Percentiles rank a stretch among this genome's conserved stretches.
These are phyloP conservation scores for Fusarium verrucosum DNA, from an alignment of 2,329 filamentous ascomycete species.

Conservation along the genomic window DNA sequence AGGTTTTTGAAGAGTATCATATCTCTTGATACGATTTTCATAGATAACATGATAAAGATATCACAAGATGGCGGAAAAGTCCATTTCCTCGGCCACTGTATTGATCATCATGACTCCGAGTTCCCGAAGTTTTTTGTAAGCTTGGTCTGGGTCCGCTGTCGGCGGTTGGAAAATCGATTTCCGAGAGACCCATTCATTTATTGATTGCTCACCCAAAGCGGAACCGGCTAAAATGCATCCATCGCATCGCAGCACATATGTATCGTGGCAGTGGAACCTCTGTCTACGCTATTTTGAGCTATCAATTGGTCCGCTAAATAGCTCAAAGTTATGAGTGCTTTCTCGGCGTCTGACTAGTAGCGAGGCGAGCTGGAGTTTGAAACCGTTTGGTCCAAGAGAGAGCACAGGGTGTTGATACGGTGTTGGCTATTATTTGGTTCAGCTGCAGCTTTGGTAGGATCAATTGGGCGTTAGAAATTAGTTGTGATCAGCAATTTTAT, in stretches of 20 bases:
- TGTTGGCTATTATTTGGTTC: background rate
- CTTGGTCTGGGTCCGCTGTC: constrained; percentile 40
- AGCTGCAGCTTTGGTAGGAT: background rate
- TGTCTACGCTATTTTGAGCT: background rate
- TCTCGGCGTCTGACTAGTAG: constrained; percentile 24
- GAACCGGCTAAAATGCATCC: constrained; percentile 20
- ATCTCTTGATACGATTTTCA: background rate
- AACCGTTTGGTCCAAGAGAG: constrained; percentile 6
- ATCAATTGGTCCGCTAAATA: constrained; percentile 36
- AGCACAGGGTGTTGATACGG: background rate
- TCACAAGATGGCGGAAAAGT: constrained; percentile 64
- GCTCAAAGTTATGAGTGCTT: constrained; percentile 1
- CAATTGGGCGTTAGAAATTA: background rate
- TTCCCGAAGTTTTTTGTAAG: constrained; percentile 8
- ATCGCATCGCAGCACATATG: constrained; percentile 6
- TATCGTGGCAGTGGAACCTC: constrained; percentile 17
- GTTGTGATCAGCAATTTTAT: constrained; percentile 1
- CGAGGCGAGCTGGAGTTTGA: constrained; percentile 6
- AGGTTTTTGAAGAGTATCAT: background rate
- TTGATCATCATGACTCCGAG: constrained; percentile 3
- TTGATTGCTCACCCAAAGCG: constrained; percentile 16
- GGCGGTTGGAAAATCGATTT: constrained; percentile 26
- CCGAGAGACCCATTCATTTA: constrained; percentile 11
- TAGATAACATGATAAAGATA: constrained; percentile 39
- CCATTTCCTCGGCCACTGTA: constrained; percentile 56